These are phyloP conservation scores for Gentiana macrophylla DNA, from an alignment of 257 asterid genomes.

Conservation along the genomic window DNA sequence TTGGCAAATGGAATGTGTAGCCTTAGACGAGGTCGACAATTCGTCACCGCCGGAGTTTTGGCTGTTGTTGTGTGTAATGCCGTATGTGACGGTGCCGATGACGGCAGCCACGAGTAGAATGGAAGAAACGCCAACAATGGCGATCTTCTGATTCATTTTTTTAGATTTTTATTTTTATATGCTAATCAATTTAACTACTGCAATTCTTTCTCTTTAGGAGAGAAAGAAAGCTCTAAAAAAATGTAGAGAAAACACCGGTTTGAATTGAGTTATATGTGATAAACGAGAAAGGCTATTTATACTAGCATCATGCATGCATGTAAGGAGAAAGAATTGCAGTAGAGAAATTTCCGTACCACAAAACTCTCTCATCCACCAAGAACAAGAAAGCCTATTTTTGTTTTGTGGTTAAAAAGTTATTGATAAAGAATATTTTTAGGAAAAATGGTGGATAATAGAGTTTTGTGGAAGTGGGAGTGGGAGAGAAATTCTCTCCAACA, in stretches of 20 bases:
- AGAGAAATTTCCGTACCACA: too few relatives aligned
- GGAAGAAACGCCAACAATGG: slow-evolving; percentile 17
- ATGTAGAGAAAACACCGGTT: neutral
- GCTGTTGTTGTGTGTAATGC: neutral
- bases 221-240: slow-evolving; percentile 1
- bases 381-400: neutral
- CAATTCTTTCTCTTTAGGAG: neutral
- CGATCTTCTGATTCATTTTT: slow-evolving; percentile 6
- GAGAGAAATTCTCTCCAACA: neutral
- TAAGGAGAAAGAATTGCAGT: too few relatives aligned
- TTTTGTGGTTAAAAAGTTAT: neutral
- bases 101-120: slow-evolving; percentile 25
- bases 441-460: neutral
- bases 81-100: slow-evolving; percentile 11
- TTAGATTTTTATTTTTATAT: neutral
- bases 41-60: neutral
- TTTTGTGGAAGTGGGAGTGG: neutral
- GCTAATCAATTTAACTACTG: neutral
- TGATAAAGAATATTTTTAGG: neutral
- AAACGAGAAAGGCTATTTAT: too few relatives aligned
- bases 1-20: slow-evolving; percentile 13
- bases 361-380: too few relatives aligned
- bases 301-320: too few relatives aligned
- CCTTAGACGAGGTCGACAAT: slow-evolving; percentile 13
- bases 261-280: too few relatives aligned